Evolutionary conservation across 2,329 filamentous ascomycete genomes (phyloP).

Genomic region (Pseudopithomyces maydicus): DNA sequence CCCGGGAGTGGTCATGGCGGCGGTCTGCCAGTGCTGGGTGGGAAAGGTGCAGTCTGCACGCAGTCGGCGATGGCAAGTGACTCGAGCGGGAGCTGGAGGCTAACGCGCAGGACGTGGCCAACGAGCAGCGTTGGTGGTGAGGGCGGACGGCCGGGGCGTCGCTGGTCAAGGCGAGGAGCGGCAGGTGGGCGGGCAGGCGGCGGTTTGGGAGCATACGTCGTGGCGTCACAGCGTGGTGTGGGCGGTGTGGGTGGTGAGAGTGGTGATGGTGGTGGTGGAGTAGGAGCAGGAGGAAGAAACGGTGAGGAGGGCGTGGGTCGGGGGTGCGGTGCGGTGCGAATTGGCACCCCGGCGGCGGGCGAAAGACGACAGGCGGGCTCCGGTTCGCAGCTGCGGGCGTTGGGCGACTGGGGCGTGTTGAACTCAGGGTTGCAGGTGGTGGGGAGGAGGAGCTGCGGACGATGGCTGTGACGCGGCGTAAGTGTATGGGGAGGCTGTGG

Average conservation of each 20-base stretch:
- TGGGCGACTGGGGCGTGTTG: not conserved
- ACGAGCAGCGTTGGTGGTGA: slow-evolving; percentile 11
- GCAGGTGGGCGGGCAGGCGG: slow-evolving; percentile 7
- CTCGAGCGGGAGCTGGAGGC: not conserved
- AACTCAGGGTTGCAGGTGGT: not conserved
- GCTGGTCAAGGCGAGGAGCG: not conserved
- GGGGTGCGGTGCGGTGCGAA: slow-evolving; percentile 15
- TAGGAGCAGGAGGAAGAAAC: slow-evolving; percentile 12
- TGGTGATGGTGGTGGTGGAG: slow-evolving; percentile 9
- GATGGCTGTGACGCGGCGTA: slow-evolving; percentile 4
- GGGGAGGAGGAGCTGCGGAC: not conserved
- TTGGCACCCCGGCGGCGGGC: slow-evolving; percentile 30
- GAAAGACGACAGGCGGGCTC: slow-evolving; percentile 28
- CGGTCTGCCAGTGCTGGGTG: slow-evolving; percentile 30
- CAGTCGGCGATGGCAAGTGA: slow-evolving; percentile 14
- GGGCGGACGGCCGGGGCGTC: slow-evolving; percentile 2
- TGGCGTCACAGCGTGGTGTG: slow-evolving; percentile 9
- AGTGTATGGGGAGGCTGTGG: slow-evolving; percentile 6
- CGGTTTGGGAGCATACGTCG: slow-evolving; percentile 23
- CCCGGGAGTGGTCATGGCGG: slow-evolving; percentile 41
- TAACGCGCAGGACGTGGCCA: not conserved
- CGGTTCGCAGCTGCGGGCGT: not conserved
- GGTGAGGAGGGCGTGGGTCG: slow-evolving; percentile 11
- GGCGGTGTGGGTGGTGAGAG: not conserved
- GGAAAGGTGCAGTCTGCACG: slow-evolving; percentile 4